Evolutionary conservation across 2,329 filamentous ascomycete genomes (phyloP).

Genomic region (Cladorrhinum sp.): DNA sequence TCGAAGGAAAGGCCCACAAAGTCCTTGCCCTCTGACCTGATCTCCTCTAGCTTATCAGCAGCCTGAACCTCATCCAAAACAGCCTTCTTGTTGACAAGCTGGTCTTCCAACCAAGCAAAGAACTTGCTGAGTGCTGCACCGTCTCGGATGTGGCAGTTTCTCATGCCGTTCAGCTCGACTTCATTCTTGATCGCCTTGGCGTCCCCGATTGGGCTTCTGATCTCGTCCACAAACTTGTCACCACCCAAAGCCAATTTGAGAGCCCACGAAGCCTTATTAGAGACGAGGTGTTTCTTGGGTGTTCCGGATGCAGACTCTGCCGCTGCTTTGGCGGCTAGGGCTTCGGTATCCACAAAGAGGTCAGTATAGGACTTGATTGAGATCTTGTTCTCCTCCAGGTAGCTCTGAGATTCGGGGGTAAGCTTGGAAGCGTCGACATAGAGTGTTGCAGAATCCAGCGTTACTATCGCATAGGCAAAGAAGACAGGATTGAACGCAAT

Average conservation of each 20-base stretch:
- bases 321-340: slow-evolving; percentile 47
- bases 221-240: slow-evolving; percentile 78
- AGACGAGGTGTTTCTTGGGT: slow-evolving; percentile 72
- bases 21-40: slow-evolving; percentile 64
- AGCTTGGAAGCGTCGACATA: slow-evolving; percentile 84
- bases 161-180: slow-evolving; percentile 86
- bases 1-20: slow-evolving; percentile 92
- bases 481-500: slow-evolving; percentile 98
- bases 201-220: slow-evolving; percentile 82
- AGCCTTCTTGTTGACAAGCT: slow-evolving; percentile 70
- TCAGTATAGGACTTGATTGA: slow-evolving; percentile 75
- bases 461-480: slow-evolving; percentile 92
- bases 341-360: slow-evolving; percentile 75
- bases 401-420: slow-evolving; percentile 61
- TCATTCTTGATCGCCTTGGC: slow-evolving; percentile 94
- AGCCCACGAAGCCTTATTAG: slow-evolving; percentile 90
- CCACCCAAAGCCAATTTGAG: slow-evolving; percentile 82
- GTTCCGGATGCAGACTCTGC: slow-evolving; percentile 33
- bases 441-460: slow-evolving; percentile 69
- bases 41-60: slow-evolving; percentile 83
- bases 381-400: slow-evolving; percentile 68
- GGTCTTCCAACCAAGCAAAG: slow-evolving; percentile 94
- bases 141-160: slow-evolving; percentile 87
- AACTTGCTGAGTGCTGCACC: slow-evolving; percentile 88
- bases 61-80: slow-evolving; percentile 82